These are phyloP conservation scores for Cladosporium colombiae DNA, from an alignment of 2,329 filamentous ascomycete genomes.

Conservation along the genomic window DNA sequence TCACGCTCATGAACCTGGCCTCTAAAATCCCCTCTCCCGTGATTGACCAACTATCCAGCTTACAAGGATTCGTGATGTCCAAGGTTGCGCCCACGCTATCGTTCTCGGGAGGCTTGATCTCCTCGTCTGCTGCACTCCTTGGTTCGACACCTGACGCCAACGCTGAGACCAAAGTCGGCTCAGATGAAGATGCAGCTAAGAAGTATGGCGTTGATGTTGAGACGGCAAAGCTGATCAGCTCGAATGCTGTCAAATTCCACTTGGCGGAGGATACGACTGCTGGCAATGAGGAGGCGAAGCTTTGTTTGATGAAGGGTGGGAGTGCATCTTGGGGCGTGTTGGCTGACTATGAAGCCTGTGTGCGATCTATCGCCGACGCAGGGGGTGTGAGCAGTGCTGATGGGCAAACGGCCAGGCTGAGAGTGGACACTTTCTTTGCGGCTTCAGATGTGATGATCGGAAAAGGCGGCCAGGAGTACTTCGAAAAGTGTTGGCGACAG, in stretches of 20 bases:
- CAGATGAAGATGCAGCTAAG: constrained; percentile 25
- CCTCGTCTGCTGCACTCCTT: constrained; percentile 27
- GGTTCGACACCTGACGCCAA: neutral
- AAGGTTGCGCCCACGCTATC: constrained; percentile 33
- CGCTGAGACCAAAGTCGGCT: neutral
- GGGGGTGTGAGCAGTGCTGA: constrained; percentile 22
- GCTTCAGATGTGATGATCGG: constrained; percentile 47
- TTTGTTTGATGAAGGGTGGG: constrained; percentile 40
- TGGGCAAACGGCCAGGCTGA: constrained; percentile 25
- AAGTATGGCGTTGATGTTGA: constrained; percentile 32
- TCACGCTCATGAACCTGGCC: constrained; percentile 30
- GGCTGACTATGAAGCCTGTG: constrained; percentile 38
- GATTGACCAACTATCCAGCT: constrained; percentile 35
- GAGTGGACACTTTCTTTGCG: constrained; percentile 40
- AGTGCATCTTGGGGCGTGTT: constrained; percentile 38
- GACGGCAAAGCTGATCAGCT: constrained; percentile 28
- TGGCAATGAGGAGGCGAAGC: constrained; percentile 42
- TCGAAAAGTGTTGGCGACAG: constrained; percentile 44
- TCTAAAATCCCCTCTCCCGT: constrained; percentile 33
- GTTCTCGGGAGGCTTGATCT: constrained; percentile 35
- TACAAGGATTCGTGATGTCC: constrained; percentile 38
- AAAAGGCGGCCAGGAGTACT: constrained; percentile 44
- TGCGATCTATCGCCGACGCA: constrained; percentile 23
- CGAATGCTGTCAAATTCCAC: constrained; percentile 27
- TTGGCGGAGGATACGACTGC: constrained; percentile 38